Evolutionary conservation across 2,329 filamentous ascomycete species (phyloP), one percentile per base, ranked within the genome.

Genomic region (Colletotrichum sp.): DNA sequence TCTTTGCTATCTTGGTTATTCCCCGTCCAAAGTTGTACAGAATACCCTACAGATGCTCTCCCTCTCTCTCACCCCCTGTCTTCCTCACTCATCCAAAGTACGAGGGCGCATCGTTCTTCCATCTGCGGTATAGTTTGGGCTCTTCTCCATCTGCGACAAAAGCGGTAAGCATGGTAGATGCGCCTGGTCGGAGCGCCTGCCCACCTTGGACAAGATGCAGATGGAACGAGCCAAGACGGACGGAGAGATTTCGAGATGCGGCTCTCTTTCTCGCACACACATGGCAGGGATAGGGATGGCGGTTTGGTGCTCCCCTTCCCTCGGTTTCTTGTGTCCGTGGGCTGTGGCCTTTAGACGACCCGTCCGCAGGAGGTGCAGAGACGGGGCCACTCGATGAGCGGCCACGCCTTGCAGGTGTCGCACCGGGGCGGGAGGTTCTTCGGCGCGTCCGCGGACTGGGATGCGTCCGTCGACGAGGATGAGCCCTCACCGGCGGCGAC

Each of bases 351-450:
- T 38, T 24, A 72, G 16, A 56, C 64, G 48, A 69, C 70, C 9
- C 28, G 65, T 10, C 64, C 70, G 28, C 65, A 76, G 28, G 43
- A 32, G n/a, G 64, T 15, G 58, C 64, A 76, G 62, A 48, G 56
- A 6, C 64, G 70, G 43, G 70, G 64, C 56, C 73, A 75, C 38
- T 64, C 73, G 62, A 71, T 10, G 71, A 65, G 12, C 56, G 56
- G 18, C 26, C 38, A 21, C 21, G 28, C n/a, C 70, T 26, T 38
- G 36, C 38, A 10, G 55, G 52, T 36, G 70, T 38, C 15, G 28
- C 30, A 34, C 58, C 28, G 58, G 58, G 21, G 55, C 55, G n/a
- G 28, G 58, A 62, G 28, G 28, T 30, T 21, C 30, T 8, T 52
- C 43, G 43, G 43, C 4, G 12, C 43, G 43, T 21, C 43, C 43